Evolutionary conservation across 306 rosid species (phyloP), one percentile per base, ranked within the genome.

Genomic region (Cucumis cinereus): DNA sequence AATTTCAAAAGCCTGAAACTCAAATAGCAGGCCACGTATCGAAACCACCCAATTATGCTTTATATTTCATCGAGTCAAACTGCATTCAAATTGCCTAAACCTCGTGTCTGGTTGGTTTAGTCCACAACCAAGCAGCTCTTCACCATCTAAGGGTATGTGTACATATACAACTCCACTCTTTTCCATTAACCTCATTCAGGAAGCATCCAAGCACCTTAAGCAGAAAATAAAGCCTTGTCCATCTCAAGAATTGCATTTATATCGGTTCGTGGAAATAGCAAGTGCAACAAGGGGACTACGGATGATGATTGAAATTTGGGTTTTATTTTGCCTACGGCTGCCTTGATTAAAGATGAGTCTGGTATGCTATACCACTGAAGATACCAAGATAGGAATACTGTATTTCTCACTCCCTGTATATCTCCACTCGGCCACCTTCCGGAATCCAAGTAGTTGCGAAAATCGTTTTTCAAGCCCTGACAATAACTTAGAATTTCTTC

Each of bases 321-420:
- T 73, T 82, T 90, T 80, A 94, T 78, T 81, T 84, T 86, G 66
- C 83, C 82, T 35, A 81, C 77, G 35, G 86, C 87, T 76, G 73
- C 61, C 82, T 84, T 86, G 57, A 91, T 81, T 63, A 77, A 80
- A 23, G 87, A 83, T 61, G 97, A 87, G 74, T 85, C 53, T 24
- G 97, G 98, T n/a, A 89, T 92, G 74, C 85, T 85, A 80, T 80
- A 94, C 97, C 98, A 94, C 81, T 90, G 96, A 78, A 89, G 94
- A 83, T 81, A 90, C 92, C 96, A 89, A 79, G 98, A 88, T 79
- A 91, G 93, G 80, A 91, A 90, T 28, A 91, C 76, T 12, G 88
- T 55, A 41, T 88, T 88, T 75, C 77, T 85, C 60, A 81, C 83
- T 77, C 83, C 82, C 35, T 72, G 83, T n/a, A 80, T 70, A 61